These are phyloP conservation scores for Mucor racemosus DNA, from an alignment of 371 early-diverging fungal species.

Conservation along the genomic window DNA sequence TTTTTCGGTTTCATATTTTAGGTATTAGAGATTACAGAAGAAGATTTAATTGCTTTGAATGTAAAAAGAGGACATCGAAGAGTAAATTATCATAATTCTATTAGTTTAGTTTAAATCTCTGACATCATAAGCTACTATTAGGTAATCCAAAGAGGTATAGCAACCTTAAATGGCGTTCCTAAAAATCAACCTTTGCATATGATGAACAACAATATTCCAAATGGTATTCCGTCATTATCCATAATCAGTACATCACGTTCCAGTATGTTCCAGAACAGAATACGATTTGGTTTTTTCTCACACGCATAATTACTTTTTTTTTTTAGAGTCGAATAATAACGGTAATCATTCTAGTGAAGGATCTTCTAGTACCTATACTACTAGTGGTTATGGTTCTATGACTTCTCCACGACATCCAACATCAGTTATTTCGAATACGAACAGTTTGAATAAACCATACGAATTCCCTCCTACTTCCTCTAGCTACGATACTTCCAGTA, in stretches of 20 bases:
- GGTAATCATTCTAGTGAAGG: conserved; percentile 18
- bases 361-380: conserved; percentile 17
- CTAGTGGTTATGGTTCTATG: conserved; percentile 29
- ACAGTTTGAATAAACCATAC: background rate
- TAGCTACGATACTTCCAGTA: background rate
- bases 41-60: conserved; percentile 48
- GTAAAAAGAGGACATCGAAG: conserved; percentile 58
- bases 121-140: conserved; percentile 1
- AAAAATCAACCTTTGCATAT: conserved; percentile 24
- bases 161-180: conserved; percentile 42
- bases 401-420: background rate
- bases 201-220: background rate
- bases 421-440: background rate
- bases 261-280: conserved; percentile 8
- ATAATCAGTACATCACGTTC: background rate
- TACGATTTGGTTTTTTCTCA: background rate
- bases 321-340: background rate
- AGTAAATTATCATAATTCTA: conserved; percentile 26
- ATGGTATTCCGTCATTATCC: background rate
- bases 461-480: background rate
- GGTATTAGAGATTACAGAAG: conserved; percentile 54
- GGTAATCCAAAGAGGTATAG: conserved; percentile 54
- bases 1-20: conserved; percentile 10
- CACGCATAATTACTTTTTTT: background rate
- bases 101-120: background rate